These are phyloP conservation scores for Xylaria longipes DNA, from an alignment of 495 filamentous ascomycete species.

Conservation along the genomic window DNA sequence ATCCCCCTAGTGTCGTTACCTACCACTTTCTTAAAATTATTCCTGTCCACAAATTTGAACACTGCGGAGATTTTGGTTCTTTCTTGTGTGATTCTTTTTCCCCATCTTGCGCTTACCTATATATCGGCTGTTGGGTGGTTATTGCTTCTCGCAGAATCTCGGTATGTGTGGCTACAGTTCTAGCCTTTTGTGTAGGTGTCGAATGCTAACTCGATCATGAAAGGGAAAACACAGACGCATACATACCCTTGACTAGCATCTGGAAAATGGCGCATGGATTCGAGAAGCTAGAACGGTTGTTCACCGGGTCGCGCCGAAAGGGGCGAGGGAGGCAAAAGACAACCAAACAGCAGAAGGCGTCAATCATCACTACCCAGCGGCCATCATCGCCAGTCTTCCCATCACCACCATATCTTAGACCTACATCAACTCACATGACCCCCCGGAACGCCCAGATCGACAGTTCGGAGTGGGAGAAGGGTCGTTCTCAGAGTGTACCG, in stretches of 20 bases:
- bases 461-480: slow-evolving; percentile 30
- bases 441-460: slow-evolving; percentile 48
- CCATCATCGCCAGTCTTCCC: slow-evolving; percentile 43
- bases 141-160: not conserved
- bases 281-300: slow-evolving; percentile 40
- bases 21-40: slow-evolving; percentile 13
- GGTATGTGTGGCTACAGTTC: slow-evolving; percentile 10
- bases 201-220: slow-evolving; percentile 4
- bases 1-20: slow-evolving; percentile 17
- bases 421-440: slow-evolving; percentile 53
- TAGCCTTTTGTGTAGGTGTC: not conserved
- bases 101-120: not conserved
- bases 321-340: slow-evolving; percentile 32
- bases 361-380: slow-evolving; percentile 11
- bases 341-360: slow-evolving; percentile 23
- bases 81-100: not conserved
- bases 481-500: slow-evolving; percentile 49
- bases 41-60: not conserved
- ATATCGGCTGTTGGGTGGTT: not conserved
- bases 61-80: not conserved
- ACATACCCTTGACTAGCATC: not conserved
- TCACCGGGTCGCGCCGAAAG: slow-evolving; percentile 33
- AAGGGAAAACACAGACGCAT: not conserved
- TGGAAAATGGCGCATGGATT: slow-evolving; percentile 37
- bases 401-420: slow-evolving; percentile 53